Evolutionary conservation across 352 stramenopile genomes (phyloP).

Genomic region (Phytophthora hibernalis): DNA sequence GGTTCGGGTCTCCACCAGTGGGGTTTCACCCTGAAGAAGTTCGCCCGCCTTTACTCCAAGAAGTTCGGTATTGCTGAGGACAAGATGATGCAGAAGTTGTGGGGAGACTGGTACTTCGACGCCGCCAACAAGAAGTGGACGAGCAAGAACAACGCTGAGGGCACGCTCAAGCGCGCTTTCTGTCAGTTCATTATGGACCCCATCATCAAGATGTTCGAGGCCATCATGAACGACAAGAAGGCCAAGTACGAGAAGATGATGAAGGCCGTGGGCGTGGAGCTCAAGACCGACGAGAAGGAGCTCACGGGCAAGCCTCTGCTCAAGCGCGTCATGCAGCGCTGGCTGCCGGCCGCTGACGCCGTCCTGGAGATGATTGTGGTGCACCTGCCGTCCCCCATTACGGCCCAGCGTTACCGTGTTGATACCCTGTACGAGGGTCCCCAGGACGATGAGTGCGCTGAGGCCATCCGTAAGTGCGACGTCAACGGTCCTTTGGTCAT

Average conservation of each 20-base stretch:
- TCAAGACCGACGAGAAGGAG: slow-evolving; percentile 97
- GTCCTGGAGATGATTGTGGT: slow-evolving; percentile 99
- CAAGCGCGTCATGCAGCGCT: slow-evolving; percentile 99
- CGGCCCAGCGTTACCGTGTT: slow-evolving; percentile 98
- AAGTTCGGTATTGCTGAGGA: slow-evolving; percentile 99
- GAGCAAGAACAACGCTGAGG: slow-evolving; percentile 92
- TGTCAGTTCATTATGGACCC: slow-evolving; percentile 99
- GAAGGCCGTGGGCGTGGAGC: slow-evolving; percentile 97
- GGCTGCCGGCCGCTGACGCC: slow-evolving; percentile 98
- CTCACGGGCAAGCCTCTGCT: slow-evolving; percentile 97
- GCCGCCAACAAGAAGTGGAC: slow-evolving; percentile 97
- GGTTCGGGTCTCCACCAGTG: slow-evolving; percentile 99
- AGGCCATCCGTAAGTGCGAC: slow-evolving; percentile 98
- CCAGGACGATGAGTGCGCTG: slow-evolving; percentile 97
- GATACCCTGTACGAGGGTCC: slow-evolving; percentile 99
- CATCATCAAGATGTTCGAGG: slow-evolving; percentile 99
- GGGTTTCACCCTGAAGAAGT: slow-evolving; percentile 99
- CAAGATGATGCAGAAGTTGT: slow-evolving; percentile 99
- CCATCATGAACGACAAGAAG: slow-evolving; percentile 99
- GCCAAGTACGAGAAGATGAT: slow-evolving; percentile 99
- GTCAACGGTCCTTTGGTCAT: slow-evolving; percentile 98
- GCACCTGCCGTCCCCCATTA: slow-evolving; percentile 97
- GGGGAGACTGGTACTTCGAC: slow-evolving; percentile 99
- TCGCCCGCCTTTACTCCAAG: slow-evolving; percentile 97
- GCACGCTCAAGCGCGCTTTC: slow-evolving; percentile 98